Percentiles rank a stretch among this genome's conserved stretches.
phyloP scores from a whole-genome alignment of 768 basidiomycete genomes.

The Amanita pseudoporphyria region DNA sequence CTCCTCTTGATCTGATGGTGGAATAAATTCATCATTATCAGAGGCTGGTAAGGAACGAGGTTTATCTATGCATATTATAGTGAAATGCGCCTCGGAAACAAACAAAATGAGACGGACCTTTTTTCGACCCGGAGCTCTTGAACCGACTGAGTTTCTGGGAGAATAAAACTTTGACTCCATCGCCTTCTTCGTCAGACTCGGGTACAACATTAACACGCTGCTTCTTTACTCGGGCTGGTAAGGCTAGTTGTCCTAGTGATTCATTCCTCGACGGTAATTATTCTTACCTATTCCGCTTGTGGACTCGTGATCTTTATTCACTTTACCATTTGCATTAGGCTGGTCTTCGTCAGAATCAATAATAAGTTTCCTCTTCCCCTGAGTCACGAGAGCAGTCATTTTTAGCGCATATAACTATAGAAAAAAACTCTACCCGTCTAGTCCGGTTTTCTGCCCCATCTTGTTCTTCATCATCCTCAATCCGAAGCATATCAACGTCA shows the following conservation, averaged over 20 bases:
- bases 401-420: neutral
- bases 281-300: neutral
- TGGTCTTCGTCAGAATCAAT: slow-evolving; percentile 59
- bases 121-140: slow-evolving; percentile 52
- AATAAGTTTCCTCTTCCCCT: slow-evolving; percentile 47
- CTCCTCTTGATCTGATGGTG: slow-evolving; percentile 51
- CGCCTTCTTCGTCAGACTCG: slow-evolving; percentile 39
- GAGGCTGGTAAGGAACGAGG: slow-evolving; percentile 26
- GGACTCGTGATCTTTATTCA: neutral
- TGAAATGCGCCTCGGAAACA: neutral
- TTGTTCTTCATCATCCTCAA: slow-evolving; percentile 33
- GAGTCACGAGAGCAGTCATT: neutral
- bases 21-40: slow-evolving; percentile 69
- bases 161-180: slow-evolving; percentile 36
- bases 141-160: slow-evolving; percentile 53
- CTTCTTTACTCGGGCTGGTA: slow-evolving; percentile 45
- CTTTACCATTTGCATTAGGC: slow-evolving; percentile 16
- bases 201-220: slow-evolving; percentile 53
- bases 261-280: neutral
- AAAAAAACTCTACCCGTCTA: neutral
- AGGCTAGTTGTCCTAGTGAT: neutral
- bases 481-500: slow-evolving; percentile 64
- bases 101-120: slow-evolving; percentile 25
- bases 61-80: slow-evolving; percentile 24
- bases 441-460: slow-evolving; percentile 13